Conservation (phyloP, 176 grass and related monocot species). For the Pharus latifolius region DNA sequence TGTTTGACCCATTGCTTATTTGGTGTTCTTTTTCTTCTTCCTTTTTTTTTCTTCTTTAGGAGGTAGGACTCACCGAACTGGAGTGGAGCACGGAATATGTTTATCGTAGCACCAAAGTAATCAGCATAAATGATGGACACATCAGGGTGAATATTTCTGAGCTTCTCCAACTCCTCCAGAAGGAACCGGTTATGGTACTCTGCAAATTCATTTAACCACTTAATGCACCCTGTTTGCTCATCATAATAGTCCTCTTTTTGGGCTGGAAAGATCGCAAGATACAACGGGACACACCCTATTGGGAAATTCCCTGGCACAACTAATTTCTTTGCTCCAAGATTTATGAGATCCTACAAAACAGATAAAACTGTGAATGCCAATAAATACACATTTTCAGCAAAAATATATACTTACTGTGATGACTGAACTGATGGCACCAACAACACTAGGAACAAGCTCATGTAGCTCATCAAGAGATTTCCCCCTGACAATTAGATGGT, state of each 20-base stretch:
- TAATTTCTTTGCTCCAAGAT: constrained; percentile 75
- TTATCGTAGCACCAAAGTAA: constrained; percentile 71
- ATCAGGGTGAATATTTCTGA: constrained; percentile 52
- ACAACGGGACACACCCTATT: constrained; percentile 75
- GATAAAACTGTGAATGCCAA: constrained; percentile 8
- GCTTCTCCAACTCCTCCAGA: constrained; percentile 42
- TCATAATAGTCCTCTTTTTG: constrained; percentile 63
- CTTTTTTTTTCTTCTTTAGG: background rate
- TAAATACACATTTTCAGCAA: background rate
- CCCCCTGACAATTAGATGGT: constrained; percentile 65
- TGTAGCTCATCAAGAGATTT: constrained; percentile 48
- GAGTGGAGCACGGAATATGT: constrained; percentile 54
- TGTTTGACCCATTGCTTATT: background rate
- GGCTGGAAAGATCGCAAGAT: constrained; percentile 57
- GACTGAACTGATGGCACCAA: constrained; percentile 41
- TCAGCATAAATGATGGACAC: constrained; percentile 74
- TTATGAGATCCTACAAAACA: constrained; percentile 59
- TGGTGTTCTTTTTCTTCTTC: background rate
- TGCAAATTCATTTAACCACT: constrained; percentile 71
- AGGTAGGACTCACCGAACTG: constrained; percentile 61
- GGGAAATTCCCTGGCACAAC: constrained; percentile 83
- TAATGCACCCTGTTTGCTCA: constrained; percentile 63
- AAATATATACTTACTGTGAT: constrained; percentile 26
- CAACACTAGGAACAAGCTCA: constrained; percentile 61
- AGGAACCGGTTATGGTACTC: constrained; percentile 60